phyloP scores from a whole-genome alignment of 306 rosid genomes.

The Cyclanthera cordifolia region DNA sequence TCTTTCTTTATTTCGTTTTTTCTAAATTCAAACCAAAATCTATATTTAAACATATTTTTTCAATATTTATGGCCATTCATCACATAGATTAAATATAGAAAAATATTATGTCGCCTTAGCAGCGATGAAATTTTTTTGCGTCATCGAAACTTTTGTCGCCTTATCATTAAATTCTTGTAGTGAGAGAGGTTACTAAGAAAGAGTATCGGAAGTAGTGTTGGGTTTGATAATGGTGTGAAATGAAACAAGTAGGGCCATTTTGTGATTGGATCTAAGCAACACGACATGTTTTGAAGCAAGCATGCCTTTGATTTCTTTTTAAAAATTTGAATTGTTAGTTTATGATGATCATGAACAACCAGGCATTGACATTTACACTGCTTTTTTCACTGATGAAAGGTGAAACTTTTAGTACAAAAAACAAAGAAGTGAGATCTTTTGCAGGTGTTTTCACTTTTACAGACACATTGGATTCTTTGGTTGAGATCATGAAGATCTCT shows the following conservation, averaged over 20 bases:
- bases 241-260: slow-evolving; percentile 4
- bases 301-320: neutral
- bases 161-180: too few species aligned
- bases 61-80: too few species aligned
- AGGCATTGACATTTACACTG: neutral
- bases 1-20: too few species aligned
- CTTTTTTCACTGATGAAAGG: neutral
- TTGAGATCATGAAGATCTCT: too few species aligned
- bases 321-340: neutral
- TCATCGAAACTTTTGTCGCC: too few species aligned
- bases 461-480: slow-evolving; percentile 5
- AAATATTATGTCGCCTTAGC: too few species aligned
- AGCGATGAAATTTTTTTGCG: too few species aligned
- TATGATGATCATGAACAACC: neutral
- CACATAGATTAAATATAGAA: too few species aligned
- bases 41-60: too few species aligned
- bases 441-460: slow-evolving; percentile 2
- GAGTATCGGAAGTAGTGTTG: neutral
- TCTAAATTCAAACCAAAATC: too few species aligned
- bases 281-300: neutral
- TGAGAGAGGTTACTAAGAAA: too few species aligned
- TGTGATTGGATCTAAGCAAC: slow-evolving; percentile 2
- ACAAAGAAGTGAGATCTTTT: neutral
- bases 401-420: slow-evolving; percentile 2
- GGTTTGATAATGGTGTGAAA: neutral